phyloP scores from a whole-genome alignment of 352 stramenopile genomes.

The Ochromonadaceae sp. region DNA sequence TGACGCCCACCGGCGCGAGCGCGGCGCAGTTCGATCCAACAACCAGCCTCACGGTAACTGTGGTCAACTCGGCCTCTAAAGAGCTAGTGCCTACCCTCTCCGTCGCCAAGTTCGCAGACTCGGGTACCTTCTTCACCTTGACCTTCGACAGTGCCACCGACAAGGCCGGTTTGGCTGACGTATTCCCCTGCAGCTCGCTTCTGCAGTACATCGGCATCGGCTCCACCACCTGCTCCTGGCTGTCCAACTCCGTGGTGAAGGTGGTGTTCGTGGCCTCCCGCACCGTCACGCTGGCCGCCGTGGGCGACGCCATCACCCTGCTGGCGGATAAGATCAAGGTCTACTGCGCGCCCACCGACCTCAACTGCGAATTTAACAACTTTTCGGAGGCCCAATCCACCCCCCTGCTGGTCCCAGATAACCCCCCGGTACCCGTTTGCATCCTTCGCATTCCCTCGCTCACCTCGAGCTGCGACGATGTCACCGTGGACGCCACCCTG shows the following conservation, averaged over 20 bases:
- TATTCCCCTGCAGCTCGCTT: neutral
- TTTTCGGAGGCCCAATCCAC: neutral
- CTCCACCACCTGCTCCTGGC: neutral
- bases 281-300: neutral
- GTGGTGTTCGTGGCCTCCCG: neutral
- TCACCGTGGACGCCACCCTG: neutral
- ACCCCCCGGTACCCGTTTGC: neutral
- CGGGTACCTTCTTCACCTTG: neutral
- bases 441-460: neutral
- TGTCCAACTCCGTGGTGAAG: neutral
- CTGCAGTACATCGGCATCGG: neutral
- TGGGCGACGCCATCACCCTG: neutral
- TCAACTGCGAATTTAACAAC: neutral
- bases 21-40: neutral
- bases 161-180: neutral
- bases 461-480: neutral
- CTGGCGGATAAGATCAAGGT: neutral
- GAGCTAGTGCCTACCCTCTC: neutral
- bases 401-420: neutral
- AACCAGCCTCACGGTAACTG: neutral
- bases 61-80: neutral
- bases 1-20: neutral
- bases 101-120: neutral
- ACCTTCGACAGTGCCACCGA: conserved; percentile 5
- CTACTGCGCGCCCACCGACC: neutral